Conservation (phyloP, 2,329 filamentous ascomycete genomes). For the Plectosphaerella cucumerina region DNA sequence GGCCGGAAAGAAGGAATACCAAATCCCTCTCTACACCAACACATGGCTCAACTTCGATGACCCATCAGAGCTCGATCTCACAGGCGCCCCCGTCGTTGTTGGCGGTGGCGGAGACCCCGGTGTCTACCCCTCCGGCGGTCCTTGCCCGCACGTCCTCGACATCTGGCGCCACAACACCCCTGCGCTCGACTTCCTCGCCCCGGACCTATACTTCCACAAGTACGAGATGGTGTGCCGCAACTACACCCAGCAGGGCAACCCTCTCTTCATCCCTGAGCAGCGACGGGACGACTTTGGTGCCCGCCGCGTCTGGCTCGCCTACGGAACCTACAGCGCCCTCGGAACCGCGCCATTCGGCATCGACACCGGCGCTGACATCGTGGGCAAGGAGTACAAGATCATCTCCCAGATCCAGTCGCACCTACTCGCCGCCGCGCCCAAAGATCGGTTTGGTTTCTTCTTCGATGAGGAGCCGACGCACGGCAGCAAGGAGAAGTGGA, state of each 20-base stretch:
- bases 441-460: conserved; percentile 31
- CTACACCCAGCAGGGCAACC: conserved; percentile 37
- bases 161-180: conserved; percentile 36
- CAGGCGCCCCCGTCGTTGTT: conserved; percentile 26
- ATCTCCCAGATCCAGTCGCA: conserved; percentile 20
- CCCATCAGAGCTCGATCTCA: conserved; percentile 22
- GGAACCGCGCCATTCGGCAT: conserved; percentile 35
- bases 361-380: conserved; percentile 24
- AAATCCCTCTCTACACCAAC: conserved; percentile 29
- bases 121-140: conserved; percentile 30
- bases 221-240: conserved; percentile 37
- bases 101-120: conserved; percentile 29
- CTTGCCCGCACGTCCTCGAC: conserved; percentile 27
- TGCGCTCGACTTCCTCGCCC: conserved; percentile 39
- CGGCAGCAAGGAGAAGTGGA: conserved; percentile 21
- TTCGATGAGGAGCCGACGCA: conserved; percentile 25
- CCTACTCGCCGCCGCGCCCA: conserved; percentile 21
- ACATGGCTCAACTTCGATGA: conserved; percentile 31
- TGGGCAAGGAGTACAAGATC: conserved; percentile 26
- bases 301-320: conserved; percentile 35
- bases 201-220: conserved; percentile 45
- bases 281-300: conserved; percentile 41
- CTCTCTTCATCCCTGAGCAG: conserved; percentile 49
- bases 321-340: conserved; percentile 32
- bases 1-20: conserved; percentile 26